A percentile compares a stretch with the other conserved stretches of the same genome.
Evolutionary conservation across 2,329 filamentous ascomycete species (phyloP).

Genomic region (Xylariaceae sp.): DNA sequence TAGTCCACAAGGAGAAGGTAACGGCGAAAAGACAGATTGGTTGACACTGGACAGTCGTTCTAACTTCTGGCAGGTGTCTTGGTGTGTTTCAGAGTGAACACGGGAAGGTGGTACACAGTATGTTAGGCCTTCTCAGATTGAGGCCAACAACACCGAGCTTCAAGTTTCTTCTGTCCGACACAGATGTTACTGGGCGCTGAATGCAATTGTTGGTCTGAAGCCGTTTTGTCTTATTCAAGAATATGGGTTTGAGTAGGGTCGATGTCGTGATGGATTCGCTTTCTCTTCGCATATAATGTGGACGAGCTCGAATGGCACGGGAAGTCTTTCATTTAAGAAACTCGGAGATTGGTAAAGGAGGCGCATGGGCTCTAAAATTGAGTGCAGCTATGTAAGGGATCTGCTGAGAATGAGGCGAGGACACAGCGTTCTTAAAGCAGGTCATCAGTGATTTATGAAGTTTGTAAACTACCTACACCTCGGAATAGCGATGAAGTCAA

Average conservation of each 20-base stretch:
- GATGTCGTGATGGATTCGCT: too few species aligned
- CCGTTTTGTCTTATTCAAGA: background rate
- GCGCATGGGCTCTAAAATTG: too few species aligned
- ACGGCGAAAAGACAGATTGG: slow-evolving; percentile 7
- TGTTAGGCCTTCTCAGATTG: slow-evolving; percentile 6
- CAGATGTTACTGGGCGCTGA: too few species aligned
- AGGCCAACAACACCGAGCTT: background rate
- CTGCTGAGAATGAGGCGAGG: background rate
- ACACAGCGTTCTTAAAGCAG: slow-evolving; percentile 4
- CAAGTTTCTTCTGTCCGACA: background rate
- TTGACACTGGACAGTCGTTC: too few species aligned
- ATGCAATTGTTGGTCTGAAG: background rate
- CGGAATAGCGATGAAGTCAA: too few species aligned
- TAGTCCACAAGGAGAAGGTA: slow-evolving; percentile 13
- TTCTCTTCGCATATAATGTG: too few species aligned
- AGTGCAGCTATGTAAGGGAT: too few species aligned
- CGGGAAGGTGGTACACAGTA: slow-evolving; percentile 11
- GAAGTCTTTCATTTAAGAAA: too few species aligned
- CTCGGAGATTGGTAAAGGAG: too few species aligned
- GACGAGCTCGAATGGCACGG: too few species aligned
- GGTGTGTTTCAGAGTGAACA: slow-evolving; percentile 24
- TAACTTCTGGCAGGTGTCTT: slow-evolving; percentile 5
- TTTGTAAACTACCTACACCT: too few species aligned
- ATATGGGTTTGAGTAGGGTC: background rate
- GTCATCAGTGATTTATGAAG: too few species aligned